Evolutionary conservation across 495 filamentous ascomycete species (phyloP).

Genomic region (Lasiosphaeria miniovina): DNA sequence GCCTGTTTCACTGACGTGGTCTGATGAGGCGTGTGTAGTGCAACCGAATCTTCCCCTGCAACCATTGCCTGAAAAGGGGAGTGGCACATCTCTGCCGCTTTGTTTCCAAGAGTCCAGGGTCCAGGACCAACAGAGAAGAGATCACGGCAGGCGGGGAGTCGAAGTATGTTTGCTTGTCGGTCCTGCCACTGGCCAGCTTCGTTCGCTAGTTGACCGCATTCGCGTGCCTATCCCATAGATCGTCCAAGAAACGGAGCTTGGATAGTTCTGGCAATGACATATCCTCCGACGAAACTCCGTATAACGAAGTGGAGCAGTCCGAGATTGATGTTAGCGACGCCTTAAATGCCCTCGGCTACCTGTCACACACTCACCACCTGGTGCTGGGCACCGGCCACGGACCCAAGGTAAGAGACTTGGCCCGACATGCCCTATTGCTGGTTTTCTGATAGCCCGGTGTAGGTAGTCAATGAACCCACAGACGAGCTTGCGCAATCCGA

Average conservation of each 20-base stretch:
- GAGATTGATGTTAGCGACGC: constrained; percentile 27
- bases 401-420: constrained; percentile 20
- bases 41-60: constrained; percentile 44
- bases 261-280: constrained; percentile 14
- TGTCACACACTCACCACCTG: constrained; percentile 30
- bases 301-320: constrained; percentile 15
- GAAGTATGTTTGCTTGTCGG: constrained; percentile 1
- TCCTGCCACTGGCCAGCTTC: too few species aligned
- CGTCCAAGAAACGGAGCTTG: constrained; percentile 23
- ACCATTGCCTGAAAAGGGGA: constrained; percentile 40
- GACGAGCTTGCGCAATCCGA: constrained; percentile 23
- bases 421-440: neutral
- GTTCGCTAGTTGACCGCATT: neutral
- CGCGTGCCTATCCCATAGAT: constrained; percentile 4
- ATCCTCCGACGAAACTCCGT: constrained; percentile 7
- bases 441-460: neutral
- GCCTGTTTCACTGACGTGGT: neutral
- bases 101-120: constrained; percentile 18
- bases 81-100: constrained; percentile 41
- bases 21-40: constrained; percentile 32
- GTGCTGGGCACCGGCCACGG: constrained; percentile 26
- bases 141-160: constrained; percentile 14
- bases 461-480: constrained; percentile 15
- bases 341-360: constrained; percentile 32
- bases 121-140: constrained; percentile 20